Evolutionary conservation across 306 rosid species (phyloP).

Genomic region (Medicago arabica): DNA sequence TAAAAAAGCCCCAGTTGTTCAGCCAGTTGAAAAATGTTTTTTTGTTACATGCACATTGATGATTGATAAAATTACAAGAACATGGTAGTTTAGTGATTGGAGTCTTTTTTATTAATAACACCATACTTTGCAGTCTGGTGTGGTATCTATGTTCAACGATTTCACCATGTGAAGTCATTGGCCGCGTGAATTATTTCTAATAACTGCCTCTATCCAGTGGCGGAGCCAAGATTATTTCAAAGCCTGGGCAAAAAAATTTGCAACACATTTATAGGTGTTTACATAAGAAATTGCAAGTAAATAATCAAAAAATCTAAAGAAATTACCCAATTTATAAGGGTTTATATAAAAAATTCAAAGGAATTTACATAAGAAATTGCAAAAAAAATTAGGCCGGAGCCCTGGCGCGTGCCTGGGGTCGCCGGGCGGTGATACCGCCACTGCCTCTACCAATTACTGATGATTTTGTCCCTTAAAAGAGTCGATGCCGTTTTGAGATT

Average conservation of each 20-base stretch:
- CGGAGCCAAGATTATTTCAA: too few species aligned
- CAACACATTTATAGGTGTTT: too few species aligned
- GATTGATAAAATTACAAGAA: conserved; percentile 14
- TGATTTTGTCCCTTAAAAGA: conserved; percentile 19
- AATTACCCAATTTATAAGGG: too few species aligned
- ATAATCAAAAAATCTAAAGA: too few species aligned
- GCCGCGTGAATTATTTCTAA: conserved; percentile 19
- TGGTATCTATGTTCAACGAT: conserved; percentile 8
- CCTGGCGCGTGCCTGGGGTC: too few species aligned
- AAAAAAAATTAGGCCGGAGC: too few species aligned
- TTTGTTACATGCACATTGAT: conserved; percentile 17
- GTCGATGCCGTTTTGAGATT: not conserved
- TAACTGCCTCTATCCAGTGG: too few species aligned
- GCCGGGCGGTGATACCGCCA: too few species aligned
- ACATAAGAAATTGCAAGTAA: too few species aligned
- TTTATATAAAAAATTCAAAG: too few species aligned
- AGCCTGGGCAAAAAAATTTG: too few species aligned
- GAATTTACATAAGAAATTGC: too few species aligned
- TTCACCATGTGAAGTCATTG: conserved; percentile 35
- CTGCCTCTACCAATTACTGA: conserved; percentile 20
- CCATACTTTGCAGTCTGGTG: conserved; percentile 18
- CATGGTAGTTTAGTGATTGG: conserved; percentile 7
- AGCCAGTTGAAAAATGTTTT: conserved; percentile 7
- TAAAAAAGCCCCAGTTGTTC: not conserved
- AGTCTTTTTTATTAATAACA: conserved; percentile 9